Conservation (phyloP, 257 asterid species). For the Solanum appendiculatum region DNA sequence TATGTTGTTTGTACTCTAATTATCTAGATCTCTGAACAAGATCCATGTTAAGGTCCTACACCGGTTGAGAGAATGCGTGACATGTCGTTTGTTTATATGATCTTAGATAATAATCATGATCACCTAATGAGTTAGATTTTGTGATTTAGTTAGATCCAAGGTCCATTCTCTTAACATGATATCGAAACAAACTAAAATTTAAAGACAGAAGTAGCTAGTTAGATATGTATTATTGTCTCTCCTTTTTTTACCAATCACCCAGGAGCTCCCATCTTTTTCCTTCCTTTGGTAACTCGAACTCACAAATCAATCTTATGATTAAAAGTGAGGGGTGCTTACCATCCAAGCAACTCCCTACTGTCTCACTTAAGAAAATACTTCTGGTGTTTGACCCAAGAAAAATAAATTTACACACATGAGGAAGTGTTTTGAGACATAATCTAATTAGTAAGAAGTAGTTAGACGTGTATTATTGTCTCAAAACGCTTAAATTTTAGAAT, state of each 20-base stretch:
- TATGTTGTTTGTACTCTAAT: neutral
- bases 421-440: neutral
- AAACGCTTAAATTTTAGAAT: neutral
- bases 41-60: neutral
- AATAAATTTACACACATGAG: neutral
- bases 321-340: too few relatives aligned
- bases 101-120: neutral
- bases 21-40: neutral
- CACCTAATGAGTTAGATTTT: neutral
- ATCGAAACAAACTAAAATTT: too few relatives aligned
- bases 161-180: neutral
- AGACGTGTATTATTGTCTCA: neutral
- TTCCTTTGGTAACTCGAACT: too few relatives aligned
- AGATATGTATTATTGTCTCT: neutral
- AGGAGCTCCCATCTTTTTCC: neutral
- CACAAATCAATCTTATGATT: too few relatives aligned
- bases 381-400: neutral
- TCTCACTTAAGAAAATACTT: neutral
- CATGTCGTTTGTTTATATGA: neutral
- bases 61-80: neutral
- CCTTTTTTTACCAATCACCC: neutral
- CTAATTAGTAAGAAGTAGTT: neutral
- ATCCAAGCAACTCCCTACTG: neutral
- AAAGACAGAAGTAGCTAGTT: neutral
- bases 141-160: neutral